These are phyloP conservation scores for Xylariaceae sp. DNA, from an alignment of 2,329 filamentous ascomycete species.

Conservation along the genomic window DNA sequence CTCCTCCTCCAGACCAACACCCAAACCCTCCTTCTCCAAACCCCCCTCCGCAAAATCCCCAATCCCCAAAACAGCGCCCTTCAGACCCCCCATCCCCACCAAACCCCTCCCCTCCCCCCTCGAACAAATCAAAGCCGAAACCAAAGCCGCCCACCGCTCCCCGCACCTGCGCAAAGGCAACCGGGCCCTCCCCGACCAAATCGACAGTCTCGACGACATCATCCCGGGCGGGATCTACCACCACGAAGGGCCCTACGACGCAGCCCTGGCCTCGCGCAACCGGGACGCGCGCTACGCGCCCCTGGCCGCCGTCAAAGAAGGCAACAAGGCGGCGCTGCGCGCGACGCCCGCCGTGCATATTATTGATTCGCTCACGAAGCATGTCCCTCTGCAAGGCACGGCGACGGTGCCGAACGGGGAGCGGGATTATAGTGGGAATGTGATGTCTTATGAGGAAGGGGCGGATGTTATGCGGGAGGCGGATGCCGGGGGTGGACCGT, in stretches of 20 bases:
- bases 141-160: slow-evolving; percentile 59
- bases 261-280: slow-evolving; percentile 71
- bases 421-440: slow-evolving; percentile 60
- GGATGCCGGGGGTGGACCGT: slow-evolving; percentile 64
- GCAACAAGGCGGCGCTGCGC: slow-evolving; percentile 69
- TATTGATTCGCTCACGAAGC: slow-evolving; percentile 63
- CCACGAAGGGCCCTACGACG: slow-evolving; percentile 87
- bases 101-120: slow-evolving; percentile 56
- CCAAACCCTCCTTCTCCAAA: neutral
- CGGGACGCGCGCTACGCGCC: slow-evolving; percentile 58
- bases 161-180: slow-evolving; percentile 62
- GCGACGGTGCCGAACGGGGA: slow-evolving; percentile 70
- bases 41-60: neutral
- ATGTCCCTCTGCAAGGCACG: slow-evolving; percentile 76
- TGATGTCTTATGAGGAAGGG: slow-evolving; percentile 79
- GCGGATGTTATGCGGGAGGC: slow-evolving; percentile 74
- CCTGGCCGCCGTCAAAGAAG: slow-evolving; percentile 66
- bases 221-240: slow-evolving; percentile 65
- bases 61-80: neutral
- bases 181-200: slow-evolving; percentile 66
- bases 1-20: no score
- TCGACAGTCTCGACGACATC: slow-evolving; percentile 70
- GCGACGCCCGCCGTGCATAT: slow-evolving; percentile 79
- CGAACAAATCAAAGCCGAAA: slow-evolving; percentile 59
- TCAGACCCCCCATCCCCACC: neutral